These are phyloP conservation scores for Cladosporium sphaerospermum DNA, from an alignment of 2,329 filamentous ascomycete genomes.

Conservation along the genomic window DNA sequence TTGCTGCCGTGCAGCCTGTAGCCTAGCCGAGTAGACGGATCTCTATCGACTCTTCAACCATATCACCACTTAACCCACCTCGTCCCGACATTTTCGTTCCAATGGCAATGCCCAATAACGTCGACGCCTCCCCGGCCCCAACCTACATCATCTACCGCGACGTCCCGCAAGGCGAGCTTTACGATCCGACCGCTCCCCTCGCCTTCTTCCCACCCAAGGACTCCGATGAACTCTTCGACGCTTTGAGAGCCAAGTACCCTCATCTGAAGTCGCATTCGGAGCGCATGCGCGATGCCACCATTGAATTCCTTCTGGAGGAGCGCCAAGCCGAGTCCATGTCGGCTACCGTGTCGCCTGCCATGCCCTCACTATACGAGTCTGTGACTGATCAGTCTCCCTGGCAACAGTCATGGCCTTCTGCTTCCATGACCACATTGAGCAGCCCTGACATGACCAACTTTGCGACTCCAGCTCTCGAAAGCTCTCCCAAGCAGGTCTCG, in stretches of 20 bases:
- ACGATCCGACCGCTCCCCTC: slow-evolving; percentile 28
- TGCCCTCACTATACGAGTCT: slow-evolving; percentile 15
- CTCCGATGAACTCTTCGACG: slow-evolving; percentile 35
- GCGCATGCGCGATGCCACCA: slow-evolving; percentile 34
- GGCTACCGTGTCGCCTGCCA: slow-evolving; percentile 16
- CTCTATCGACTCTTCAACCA: too few relatives aligned
- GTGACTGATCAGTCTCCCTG: slow-evolving; percentile 19
- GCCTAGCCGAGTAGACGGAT: too few relatives aligned
- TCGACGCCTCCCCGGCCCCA: slow-evolving; percentile 14
- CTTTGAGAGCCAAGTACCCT: slow-evolving; percentile 30
- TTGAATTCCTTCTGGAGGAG: slow-evolving; percentile 34
- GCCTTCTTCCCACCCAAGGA: slow-evolving; percentile 34
- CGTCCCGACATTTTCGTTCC: neutral
- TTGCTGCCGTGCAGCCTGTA: too few relatives aligned
- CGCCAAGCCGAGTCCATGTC: slow-evolving; percentile 22
- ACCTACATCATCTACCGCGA: slow-evolving; percentile 32
- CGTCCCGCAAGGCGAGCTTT: slow-evolving; percentile 22
- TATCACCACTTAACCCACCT: neutral
- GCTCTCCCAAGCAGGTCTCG: slow-evolving; percentile 17
- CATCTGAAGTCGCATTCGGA: slow-evolving; percentile 32
- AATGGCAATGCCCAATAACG: slow-evolving; percentile 18
- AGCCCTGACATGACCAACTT: slow-evolving; percentile 28
- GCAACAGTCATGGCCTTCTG: slow-evolving; percentile 26
- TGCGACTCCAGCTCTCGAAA: slow-evolving; percentile 25
- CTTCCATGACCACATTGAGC: slow-evolving; percentile 24